Evolutionary conservation across 805 yeast genomes (phyloP), one percentile per base, ranked within the genome.

Genomic region (Sugiyamaella smithiae): DNA sequence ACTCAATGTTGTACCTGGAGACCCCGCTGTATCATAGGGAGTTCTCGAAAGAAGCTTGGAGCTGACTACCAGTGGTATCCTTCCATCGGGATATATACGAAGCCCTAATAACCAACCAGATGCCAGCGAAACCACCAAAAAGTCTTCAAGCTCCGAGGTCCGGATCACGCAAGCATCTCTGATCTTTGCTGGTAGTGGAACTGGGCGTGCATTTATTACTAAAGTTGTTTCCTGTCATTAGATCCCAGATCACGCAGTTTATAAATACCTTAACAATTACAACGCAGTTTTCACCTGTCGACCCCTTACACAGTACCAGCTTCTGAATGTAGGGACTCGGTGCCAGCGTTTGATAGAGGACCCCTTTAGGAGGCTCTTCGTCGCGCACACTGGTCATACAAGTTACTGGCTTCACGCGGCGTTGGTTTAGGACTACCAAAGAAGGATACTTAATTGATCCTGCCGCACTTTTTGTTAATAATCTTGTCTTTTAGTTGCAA

Each of bases 31-130:
- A 5, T 31, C 36, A 22, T 16, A 36, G 16, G 20, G n/a, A n/a
- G 14, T 23, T 38, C 14, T 8, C 4, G 22, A 23, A 9, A 17
- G 29, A 4, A 14, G 23, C 26, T 19, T 2, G 6, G 38, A 24
- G 20, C 26, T 14, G 6, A 54, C 49, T 11, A 54, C 57, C 12
- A 36, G 25, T 2, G 57, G 55, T 4, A 28, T 19, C 8, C 38
- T 16, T 5, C 51, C 54, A 33, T 54, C 50, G 24, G 43, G 28
- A 33, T 23, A 53, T 25, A 52, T 46, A 12, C 55, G 38, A 4
- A 51, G 16, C 4, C 51, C 38, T 19, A 54, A 14, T 4, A 35
- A 19, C 19, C 22, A 35, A 11, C 38, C 38, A 5, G 38, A 35
- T 14, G 38, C 38, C 22, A 35, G 7, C 12, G 22, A 35, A 35